Percentiles rank a stretch among this genome's conserved stretches.
Conservation (phyloP, 352 stramenopile species). For the Halophytophthora polymorphica region DNA sequence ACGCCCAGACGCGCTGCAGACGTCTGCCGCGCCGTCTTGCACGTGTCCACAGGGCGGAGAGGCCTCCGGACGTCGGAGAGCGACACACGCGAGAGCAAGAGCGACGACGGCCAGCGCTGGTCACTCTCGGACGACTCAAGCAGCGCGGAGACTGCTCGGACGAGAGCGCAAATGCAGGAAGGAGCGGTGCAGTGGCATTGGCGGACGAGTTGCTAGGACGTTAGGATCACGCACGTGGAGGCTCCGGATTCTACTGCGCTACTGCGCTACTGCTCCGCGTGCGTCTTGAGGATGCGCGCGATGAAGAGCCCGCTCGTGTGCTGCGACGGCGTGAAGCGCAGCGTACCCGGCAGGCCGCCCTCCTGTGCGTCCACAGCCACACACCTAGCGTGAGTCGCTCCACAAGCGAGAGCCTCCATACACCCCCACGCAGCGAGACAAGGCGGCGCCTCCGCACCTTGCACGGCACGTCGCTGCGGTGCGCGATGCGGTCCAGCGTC, state of each 20-base stretch:
- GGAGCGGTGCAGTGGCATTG: too few species aligned
- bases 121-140: too few species aligned
- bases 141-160: too few species aligned
- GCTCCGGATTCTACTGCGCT: background rate
- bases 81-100: too few species aligned
- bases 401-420: background rate
- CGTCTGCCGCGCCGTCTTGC: background rate
- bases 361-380: slow-evolving; percentile 21
- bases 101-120: too few species aligned
- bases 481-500: slow-evolving; percentile 34
- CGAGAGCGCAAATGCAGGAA: too few species aligned
- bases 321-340: slow-evolving; percentile 72
- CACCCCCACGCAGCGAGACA: background rate
- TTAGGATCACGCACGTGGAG: too few species aligned
- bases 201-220: too few species aligned
- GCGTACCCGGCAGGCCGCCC: slow-evolving; percentile 41
- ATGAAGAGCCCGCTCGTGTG: slow-evolving; percentile 77
- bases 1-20: slow-evolving; percentile 11
- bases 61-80: too few species aligned
- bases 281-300: slow-evolving; percentile 47
- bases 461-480: slow-evolving; percentile 38
- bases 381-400: background rate
- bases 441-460: slow-evolving; percentile 40
- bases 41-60: background rate
- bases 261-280: background rate